Evolutionary conservation across 2,329 filamentous ascomycete species (phyloP), one percentile per base, ranked within the genome.

Genomic region (Fusarium gaditjirri): DNA sequence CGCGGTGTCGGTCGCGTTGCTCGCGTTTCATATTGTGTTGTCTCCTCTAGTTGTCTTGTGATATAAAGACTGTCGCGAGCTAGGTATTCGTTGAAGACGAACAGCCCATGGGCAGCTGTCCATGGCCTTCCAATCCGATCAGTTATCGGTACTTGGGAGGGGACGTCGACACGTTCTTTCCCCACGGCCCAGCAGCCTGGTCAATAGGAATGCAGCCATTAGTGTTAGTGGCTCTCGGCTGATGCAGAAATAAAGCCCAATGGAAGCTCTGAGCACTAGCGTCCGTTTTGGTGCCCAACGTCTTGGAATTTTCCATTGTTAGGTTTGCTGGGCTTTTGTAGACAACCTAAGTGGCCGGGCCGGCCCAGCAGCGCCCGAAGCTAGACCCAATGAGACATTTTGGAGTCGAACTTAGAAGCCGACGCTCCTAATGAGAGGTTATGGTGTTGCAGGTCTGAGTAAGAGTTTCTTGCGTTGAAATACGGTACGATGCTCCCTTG

Each of bases 261-360:
- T 29, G 27, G 27, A 68, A 64, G 60, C 58, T 65, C 67, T 75
- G 69, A 65, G 61, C 58, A 69, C 53, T 75, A 77, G 75, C 75
- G 72, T 75, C 67, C 67, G 71, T 69, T 68, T 77, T 77, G 75
- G 68, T 77, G 75, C 75, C 75, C 75, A 77, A 77, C 74, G 65
- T 68, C 70, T 68, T 61, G 56, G 53, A 62, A 52, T 44, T 50
- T 59, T 69, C 44, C 41, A 68, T 46, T 49, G 41, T 72, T 75
- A 58, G 71, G 71, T 54, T 42, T 38, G 41, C 65, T 70, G 71
- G 61, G 65, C 65, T 62, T 64, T 60, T 58, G 33, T 41, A 57
- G 65, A 46, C 61, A 66, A 68, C 56, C 64, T 66, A 69, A 65
- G 65, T 61, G 66, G 62, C 75, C 75, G 75, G 75, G 64, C 75